Conservation (phyloP, 208 protist species). For the Leishmania tropica region DNA sequence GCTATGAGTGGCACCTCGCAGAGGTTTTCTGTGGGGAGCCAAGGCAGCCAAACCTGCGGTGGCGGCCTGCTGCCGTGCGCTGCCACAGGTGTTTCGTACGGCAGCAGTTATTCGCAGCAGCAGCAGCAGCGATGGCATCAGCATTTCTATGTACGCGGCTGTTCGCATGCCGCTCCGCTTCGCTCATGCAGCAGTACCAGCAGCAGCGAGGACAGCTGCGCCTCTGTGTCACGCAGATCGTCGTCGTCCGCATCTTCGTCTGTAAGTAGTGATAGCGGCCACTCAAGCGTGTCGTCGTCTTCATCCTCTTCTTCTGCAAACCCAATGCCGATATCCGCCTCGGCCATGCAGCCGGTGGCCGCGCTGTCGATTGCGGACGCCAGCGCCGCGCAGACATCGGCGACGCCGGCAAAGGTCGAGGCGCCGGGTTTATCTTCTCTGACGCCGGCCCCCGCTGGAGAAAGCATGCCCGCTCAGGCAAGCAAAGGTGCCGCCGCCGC, state of each 20-base stretch:
- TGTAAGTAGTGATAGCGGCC: neutral
- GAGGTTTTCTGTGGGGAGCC: conserved; percentile 1
- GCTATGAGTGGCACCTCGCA: conserved; percentile 6
- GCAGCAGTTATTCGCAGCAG: neutral
- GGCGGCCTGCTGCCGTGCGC: conserved; percentile 6
- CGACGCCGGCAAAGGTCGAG: neutral
- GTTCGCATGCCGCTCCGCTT: neutral
- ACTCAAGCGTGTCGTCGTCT: conserved; percentile 6
- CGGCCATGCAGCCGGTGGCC: neutral
- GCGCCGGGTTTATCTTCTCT: neutral
- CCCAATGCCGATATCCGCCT: neutral
- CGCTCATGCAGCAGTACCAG: conserved; percentile 9
- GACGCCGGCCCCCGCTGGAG: neutral
- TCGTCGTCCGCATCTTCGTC: neutral
- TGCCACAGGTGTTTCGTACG: neutral
- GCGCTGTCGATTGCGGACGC: neutral
- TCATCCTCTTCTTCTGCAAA: neutral
- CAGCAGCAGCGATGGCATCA: neutral
- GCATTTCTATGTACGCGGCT: neutral
- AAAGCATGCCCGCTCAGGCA: neutral
- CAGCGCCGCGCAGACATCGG: neutral
- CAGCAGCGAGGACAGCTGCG: conserved; percentile 6
- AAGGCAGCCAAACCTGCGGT: neutral
- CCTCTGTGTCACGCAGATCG: neutral
- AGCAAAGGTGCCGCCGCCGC: neutral